Conservation (phyloP, 2,329 filamentous ascomycete genomes). For the Aspergillus ochraceus region DNA sequence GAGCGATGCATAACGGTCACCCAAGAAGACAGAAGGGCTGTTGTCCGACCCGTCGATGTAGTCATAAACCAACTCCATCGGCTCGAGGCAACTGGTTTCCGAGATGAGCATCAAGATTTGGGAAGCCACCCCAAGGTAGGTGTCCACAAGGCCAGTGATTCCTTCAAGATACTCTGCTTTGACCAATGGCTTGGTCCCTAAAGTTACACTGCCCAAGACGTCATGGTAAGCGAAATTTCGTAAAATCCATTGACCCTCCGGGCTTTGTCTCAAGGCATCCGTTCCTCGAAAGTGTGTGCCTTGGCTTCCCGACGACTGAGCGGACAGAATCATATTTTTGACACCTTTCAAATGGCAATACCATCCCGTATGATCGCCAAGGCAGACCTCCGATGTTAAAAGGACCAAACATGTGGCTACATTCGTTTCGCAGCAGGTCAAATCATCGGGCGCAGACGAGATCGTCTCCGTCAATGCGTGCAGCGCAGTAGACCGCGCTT, state of each 20-base stretch:
- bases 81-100: background rate
- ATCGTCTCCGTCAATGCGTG: background rate
- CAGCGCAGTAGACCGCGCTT: slow-evolving; percentile 1
- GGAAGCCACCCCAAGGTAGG: slow-evolving; percentile 1
- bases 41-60: background rate
- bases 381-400: background rate
- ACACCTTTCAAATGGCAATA: background rate
- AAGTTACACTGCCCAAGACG: slow-evolving; percentile 4
- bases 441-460: background rate
- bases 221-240: slow-evolving; percentile 10
- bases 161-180: background rate
- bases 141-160: background rate
- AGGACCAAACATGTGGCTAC: background rate
- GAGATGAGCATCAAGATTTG: background rate
- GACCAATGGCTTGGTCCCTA: background rate
- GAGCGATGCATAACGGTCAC: background rate
- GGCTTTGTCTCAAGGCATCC: slow-evolving; percentile 1
- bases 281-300: background rate
- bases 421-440: background rate
- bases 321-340: background rate
- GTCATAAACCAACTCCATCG: background rate
- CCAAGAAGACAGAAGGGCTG: no score
- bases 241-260: slow-evolving; percentile 5
- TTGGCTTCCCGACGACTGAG: background rate
- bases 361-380: background rate